Base-by-base conservation (phyloP, 805 yeast genomes). In the Blastobotrys muscicola region DNA sequence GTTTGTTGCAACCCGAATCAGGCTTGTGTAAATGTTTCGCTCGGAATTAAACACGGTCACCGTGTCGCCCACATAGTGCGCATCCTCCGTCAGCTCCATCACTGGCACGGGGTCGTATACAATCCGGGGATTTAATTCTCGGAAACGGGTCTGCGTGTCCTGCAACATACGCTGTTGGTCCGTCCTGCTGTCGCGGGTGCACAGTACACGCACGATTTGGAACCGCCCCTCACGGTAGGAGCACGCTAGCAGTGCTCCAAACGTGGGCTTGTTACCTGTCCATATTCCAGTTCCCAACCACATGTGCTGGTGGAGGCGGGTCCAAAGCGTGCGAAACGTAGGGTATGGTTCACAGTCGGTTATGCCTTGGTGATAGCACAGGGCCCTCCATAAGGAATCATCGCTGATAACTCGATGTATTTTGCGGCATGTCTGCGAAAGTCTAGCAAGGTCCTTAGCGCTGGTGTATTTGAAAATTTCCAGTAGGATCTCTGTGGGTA, bases 201-300 rank as follows among this genome's bases (percentile, higher is more conserved):
- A 20, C 26, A 20, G 26, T 6, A 20, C 26, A 20, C 26, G 26
- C 26, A 20, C 26, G 26, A 20, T 20, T 20, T 6, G 26, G 26
- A 20, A 20, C 26, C 26, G 26, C 26, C 26, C 33, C 20, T 38
- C 42, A 33, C 47, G 45, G 44, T 55, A 58, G 9, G 44, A 39
- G 10, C 55, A 44, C 23, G 51, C 45, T 41, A 47, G 45, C 16
- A 58, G 13, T 4, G 50, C 45, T 4, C 62, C 62, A 41, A 52
- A 52, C 16, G 44, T 45, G 8, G 43, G 45, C 9, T 44, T 49
- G 38, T 54, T 53, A 23, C 62, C 61, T 34, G 45, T 50, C 62
- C 62, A 58, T 3, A 58, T 14, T 1, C 55, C 50, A 3, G 52
- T 53, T 8, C 49, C 42, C 15, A 58, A 46, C 60, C 60, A 58